Evolutionary conservation across 352 stramenopile genomes (phyloP), one percentile per base, ranked within the genome.

Genomic region (Aphanomyces invadans): DNA sequence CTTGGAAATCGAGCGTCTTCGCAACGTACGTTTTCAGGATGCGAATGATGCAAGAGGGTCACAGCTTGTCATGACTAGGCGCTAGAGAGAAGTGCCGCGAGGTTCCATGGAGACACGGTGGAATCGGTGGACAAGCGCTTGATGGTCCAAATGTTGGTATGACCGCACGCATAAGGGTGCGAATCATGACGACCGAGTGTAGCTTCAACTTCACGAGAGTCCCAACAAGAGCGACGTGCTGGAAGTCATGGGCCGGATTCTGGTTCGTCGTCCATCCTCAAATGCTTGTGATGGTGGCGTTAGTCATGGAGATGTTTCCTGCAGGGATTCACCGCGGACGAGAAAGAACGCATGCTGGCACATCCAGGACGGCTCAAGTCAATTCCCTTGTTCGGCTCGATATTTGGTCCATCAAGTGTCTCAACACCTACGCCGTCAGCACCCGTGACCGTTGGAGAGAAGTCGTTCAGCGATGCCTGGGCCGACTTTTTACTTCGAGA

Each of bases 161-260:
- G 33, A 2, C 11, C 11, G 33, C 10, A 21, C 11, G 25, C 51
- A 42, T 21, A n/a, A 25, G 12, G 51, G 4, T 10, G 9, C 42
- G 2, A n/a, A 17, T 31, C 15, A 15, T 42, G 10, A 60, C 12
- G 4, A 57, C 10, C 1, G 29, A 2, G 4, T 25, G 52, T 64
- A 64, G 55, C 33, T 64, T 15, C 55, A 64, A 21, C 46, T 48
- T 17, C 55, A 64, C 36, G 55, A 64, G 33, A 64, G 55, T 21
- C 39, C 55, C 33, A 64, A 64, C 26, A 64, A 64, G 55, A 45
- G 25, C 36, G 55, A 64, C 55, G 39, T 64, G 21, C 33, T 64
- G 17, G 55, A 64, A 38, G 55, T 64, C 55, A 64, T 64, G 36
- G 55, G 31, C 7, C 55, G 55, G 19, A 64, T 64, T 21, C 32